These are phyloP conservation scores for Scheffersomyces stipitis DNA, from an alignment of 805 yeast genomes.

Conservation along the genomic window DNA sequence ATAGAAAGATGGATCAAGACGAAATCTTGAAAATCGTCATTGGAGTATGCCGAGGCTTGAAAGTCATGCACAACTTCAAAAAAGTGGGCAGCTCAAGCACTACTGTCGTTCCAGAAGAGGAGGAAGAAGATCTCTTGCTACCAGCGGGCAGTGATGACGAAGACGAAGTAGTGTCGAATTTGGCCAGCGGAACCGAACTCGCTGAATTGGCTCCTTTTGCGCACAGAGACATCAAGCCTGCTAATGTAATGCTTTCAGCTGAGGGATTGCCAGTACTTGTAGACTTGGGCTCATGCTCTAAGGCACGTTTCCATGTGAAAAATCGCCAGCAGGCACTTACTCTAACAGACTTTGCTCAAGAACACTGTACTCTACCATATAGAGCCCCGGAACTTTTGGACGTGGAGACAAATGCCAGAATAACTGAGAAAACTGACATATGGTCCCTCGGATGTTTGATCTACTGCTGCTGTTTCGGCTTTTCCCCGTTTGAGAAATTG, in stretches of 20 bases:
- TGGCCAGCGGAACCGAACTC: constrained; percentile 43
- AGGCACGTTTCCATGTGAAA: constrained; percentile 54
- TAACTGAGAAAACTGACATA: constrained; percentile 77
- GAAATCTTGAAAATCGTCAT: constrained; percentile 63
- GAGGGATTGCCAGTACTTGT: constrained; percentile 77
- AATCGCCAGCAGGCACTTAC: constrained; percentile 71
- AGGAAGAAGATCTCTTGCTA: constrained; percentile 9
- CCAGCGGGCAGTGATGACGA: constrained; percentile 15
- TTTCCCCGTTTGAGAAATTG: constrained; percentile 85
- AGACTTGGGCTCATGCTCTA: constrained; percentile 79
- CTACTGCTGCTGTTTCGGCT: constrained; percentile 73
- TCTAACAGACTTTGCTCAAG: constrained; percentile 78
- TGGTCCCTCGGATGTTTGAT: constrained; percentile 91
- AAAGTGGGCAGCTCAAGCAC: constrained; percentile 10
- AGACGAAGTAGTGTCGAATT: constrained; percentile 19
- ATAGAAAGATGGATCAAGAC: constrained; percentile 52
- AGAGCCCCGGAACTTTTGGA: constrained; percentile 90
- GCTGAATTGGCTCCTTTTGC: constrained; percentile 68
- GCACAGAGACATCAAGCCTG: constrained; percentile 87
- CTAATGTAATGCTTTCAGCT: constrained; percentile 76
- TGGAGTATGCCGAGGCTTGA: constrained; percentile 74
- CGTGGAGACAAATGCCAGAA: constrained; percentile 60
- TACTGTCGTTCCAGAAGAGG: constrained; percentile 3
- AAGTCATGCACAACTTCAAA: constrained; percentile 69
- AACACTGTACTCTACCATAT: constrained; percentile 82